Evolutionary conservation across 768 basidiomycete species (phyloP).

Genomic region (Panellus pusillus): DNA sequence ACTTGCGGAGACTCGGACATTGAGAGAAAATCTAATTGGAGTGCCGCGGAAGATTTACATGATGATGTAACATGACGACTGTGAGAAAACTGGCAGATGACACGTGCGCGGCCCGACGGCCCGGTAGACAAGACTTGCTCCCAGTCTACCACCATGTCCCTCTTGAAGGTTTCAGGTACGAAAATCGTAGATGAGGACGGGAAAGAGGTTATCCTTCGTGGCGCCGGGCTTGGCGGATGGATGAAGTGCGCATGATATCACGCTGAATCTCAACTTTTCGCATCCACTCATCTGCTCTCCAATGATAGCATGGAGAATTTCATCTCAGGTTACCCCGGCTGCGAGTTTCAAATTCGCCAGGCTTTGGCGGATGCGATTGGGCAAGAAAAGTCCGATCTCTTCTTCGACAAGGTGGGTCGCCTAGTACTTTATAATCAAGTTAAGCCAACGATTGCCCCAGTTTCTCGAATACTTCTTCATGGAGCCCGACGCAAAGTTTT

Average conservation of each 20-base stretch:
- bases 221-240: conserved; percentile 80
- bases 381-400: conserved; percentile 65
- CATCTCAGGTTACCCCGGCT: conserved; percentile 77
- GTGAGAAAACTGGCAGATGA: too few species aligned
- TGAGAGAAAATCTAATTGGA: too few species aligned
- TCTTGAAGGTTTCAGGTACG: conserved; percentile 56
- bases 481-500: conserved; percentile 73
- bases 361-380: conserved; percentile 69
- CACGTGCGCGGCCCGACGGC: too few species aligned
- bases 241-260: too few species aligned
- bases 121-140: not conserved
- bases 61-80: too few species aligned
- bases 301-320: conserved; percentile 71
- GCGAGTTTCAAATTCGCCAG: conserved; percentile 76
- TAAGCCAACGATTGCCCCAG: conserved; percentile 33
- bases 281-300: conserved; percentile 2
- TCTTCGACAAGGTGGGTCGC: conserved; percentile 74
- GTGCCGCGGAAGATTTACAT: too few species aligned
- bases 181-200: conserved; percentile 59
- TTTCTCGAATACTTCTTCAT: conserved; percentile 85
- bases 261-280: too few species aligned
- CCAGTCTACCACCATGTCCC: conserved; percentile 38
- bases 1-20: too few species aligned
- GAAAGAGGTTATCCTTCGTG: conserved; percentile 59
- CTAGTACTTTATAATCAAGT: not conserved